phyloP scores from a whole-genome alignment of 345 rosid genomes.

The Arabidopsis arenosa region DNA sequence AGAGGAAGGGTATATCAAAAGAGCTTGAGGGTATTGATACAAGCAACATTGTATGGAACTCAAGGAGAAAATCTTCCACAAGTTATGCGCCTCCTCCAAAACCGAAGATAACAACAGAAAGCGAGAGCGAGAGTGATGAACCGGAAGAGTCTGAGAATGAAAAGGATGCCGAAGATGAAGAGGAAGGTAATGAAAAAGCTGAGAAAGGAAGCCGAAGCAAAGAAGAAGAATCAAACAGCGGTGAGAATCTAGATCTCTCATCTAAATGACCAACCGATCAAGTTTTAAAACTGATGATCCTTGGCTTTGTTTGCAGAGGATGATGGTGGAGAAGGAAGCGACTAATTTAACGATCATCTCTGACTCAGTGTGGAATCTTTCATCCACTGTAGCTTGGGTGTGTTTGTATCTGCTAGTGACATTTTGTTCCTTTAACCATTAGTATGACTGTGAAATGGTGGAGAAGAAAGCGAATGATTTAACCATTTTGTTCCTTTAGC shows the following conservation, averaged over 20 bases:
- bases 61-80: constrained; percentile 76
- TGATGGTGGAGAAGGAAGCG: constrained; percentile 39
- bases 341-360: constrained; percentile 13
- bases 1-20: constrained; percentile 66
- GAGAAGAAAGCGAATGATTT: no score
- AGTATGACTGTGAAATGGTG: constrained; percentile 18
- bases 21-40: constrained; percentile 93
- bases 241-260: constrained; percentile 29
- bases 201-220: constrained; percentile 29
- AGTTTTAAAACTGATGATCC: neutral
- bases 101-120: constrained; percentile 64
- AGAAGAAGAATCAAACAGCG: constrained; percentile 33
- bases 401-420: constrained; percentile 26
- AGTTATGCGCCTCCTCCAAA: constrained; percentile 75
- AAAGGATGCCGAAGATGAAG: constrained; percentile 24
- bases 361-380: neutral
- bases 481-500: constrained; percentile 10
- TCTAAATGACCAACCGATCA: neutral
- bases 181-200: constrained; percentile 26
- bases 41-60: constrained; percentile 77
- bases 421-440: neutral
- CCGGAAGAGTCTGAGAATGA: constrained; percentile 35
- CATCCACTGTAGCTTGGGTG: constrained; percentile 12
- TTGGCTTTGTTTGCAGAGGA: constrained; percentile 38
- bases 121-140: constrained; percentile 54